phyloP scores from a whole-genome alignment of 2,329 filamentous ascomycete genomes.

The Atkinsonella texensis region DNA sequence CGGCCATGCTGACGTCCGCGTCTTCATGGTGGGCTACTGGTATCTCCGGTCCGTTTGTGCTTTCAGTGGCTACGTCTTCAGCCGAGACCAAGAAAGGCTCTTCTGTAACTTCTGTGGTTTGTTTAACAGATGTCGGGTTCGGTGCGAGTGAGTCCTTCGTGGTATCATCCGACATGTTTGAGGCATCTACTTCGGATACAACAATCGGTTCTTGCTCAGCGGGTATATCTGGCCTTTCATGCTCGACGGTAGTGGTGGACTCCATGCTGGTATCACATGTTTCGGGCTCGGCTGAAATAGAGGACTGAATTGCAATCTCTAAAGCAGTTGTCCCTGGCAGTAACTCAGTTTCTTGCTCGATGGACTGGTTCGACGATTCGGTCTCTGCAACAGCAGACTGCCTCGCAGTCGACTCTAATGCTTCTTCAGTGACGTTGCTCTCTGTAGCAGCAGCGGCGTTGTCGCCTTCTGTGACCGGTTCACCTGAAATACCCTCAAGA shows the following conservation, averaged over 20 bases:
- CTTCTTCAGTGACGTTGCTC: no score
- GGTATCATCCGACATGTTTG: neutral
- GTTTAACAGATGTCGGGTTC: neutral
- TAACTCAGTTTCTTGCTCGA: neutral
- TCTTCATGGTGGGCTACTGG: no score
- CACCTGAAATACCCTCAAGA: no score
- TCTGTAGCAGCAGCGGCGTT: no score
- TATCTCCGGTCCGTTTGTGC: neutral
- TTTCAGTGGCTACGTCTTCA: neutral
- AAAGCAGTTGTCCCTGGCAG: neutral
- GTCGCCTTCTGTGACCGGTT: no score
- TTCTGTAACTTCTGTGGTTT: neutral
- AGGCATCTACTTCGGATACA: neutral
- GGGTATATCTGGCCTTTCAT: neutral
- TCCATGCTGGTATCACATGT: neutral
- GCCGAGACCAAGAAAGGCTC: neutral
- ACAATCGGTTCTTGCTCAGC: neutral
- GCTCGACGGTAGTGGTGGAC: neutral
- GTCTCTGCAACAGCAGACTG: no score
- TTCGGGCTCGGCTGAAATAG: neutral
- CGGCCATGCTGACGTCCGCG: no score
- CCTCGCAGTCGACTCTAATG: no score
- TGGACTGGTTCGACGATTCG: no score
- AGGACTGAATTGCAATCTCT: neutral
- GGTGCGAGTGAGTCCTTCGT: neutral